These are phyloP conservation scores for Sindora glabra DNA, from an alignment of 306 rosid genomes.

Conservation along the genomic window DNA sequence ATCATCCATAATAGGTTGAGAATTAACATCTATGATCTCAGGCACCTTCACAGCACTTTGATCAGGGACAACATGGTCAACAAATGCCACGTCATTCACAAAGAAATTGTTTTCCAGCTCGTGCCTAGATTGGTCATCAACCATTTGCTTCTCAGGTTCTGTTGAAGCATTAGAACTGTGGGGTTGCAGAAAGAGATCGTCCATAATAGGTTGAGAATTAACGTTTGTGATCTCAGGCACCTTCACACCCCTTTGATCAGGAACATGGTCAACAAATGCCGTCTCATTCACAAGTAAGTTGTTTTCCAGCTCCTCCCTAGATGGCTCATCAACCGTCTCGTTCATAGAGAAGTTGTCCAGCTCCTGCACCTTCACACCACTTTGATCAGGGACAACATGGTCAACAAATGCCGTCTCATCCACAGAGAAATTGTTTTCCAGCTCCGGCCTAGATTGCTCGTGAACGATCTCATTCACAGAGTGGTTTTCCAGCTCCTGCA, in stretches of 20 bases:
- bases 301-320: constrained; percentile 23
- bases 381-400: constrained; percentile 14
- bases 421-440: constrained; percentile 20
- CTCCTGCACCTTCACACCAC: too few relatives aligned
- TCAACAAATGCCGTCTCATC: constrained; percentile 43
- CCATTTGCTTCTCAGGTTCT: constrained; percentile 26
- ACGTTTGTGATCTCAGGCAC: constrained; percentile 31
- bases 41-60: too few relatives aligned
- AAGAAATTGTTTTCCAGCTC: constrained; percentile 28
- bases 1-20: constrained; percentile 24
- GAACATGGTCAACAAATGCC: constrained; percentile 32
- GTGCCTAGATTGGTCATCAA: constrained; percentile 18
- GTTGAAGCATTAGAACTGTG: constrained; percentile 5
- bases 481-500: constrained; percentile 30
- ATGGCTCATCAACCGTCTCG: constrained; percentile 19
- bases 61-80: constrained; percentile 22
- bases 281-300: constrained; percentile 28
- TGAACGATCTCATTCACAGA: constrained; percentile 23
- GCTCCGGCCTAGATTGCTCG: constrained; percentile 22
- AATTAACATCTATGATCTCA: constrained; percentile 38
- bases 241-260: too few relatives aligned
- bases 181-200: constrained; percentile 23
- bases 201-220: constrained; percentile 32
- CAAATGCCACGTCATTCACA: constrained; percentile 35
- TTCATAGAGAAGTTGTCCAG: too few relatives aligned